Base-by-base conservation (phyloP, 2,329 filamentous ascomycete species). In the Fusarium ambrosium region DNA sequence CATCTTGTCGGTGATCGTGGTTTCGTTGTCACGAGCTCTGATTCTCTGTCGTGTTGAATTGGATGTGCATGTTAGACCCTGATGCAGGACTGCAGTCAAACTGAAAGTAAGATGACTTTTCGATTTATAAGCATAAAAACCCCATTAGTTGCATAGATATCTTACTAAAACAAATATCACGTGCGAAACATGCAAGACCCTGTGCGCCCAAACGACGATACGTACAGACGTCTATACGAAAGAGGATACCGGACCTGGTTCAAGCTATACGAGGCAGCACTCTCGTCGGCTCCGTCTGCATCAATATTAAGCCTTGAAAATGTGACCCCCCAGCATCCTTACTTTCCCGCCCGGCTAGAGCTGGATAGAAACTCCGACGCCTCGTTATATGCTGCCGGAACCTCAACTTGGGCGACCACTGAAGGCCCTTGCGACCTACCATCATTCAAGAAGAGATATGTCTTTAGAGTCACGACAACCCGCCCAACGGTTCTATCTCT, bases 171-270 rank as follows among this genome's bases (percentile, higher is more conserved):
- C 27, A 29, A 29, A 29, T 29, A 29, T 29, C 27, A 29, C 27
- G 27, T 29, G 27, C 27, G 27, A 29, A 29, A 29, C 9, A 29
- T 58, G 34, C 13, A 58, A 18, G 55, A 58, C 27, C n/a, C 34
- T 24, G 34, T 58, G 11, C 61, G 64, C 27, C 69, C 64, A 20
- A 45, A 41, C 27, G 65, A 68, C 4, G 69, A 71, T 16, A 18
- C 45, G 14, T 66, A 51, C 39, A 58, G 29, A 29, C 43, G 41
- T 4, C 24, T 48, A 22, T 71, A 66, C 39, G 69, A 67, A 36
- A 39, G 39, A 55, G 64, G 56, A 22, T 65, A 68, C 39, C 55
- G 39, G 39, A 65, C 61, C 39, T 71, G 69, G 64, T 43, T 41
- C 14, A 27, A 51, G 34, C 34, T 58, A 24, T 18, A 16, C 20